Conservation (phyloP, 345 rosid genomes). For the Camelina neglecta region DNA sequence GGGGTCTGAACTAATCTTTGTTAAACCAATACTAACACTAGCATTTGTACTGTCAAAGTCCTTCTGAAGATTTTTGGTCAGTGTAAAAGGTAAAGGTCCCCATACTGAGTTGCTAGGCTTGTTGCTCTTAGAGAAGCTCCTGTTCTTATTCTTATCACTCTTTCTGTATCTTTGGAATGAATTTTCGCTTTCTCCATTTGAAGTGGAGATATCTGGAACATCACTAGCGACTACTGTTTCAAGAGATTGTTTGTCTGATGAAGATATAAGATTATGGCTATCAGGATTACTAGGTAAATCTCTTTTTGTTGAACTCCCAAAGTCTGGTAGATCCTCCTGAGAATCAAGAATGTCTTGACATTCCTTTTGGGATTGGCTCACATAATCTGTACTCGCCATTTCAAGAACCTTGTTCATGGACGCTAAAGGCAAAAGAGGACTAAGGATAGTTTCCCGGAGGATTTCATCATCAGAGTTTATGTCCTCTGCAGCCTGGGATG, state of each 20-base stretch:
- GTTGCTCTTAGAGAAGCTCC: slow-evolving; percentile 43
- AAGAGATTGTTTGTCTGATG: slow-evolving; percentile 50
- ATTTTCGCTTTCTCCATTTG: slow-evolving; percentile 48
- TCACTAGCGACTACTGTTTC: slow-evolving; percentile 59
- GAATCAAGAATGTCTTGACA: slow-evolving; percentile 98
- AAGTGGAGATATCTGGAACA: slow-evolving; percentile 46
- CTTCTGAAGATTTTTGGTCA: slow-evolving; percentile 43
- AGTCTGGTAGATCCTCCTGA: slow-evolving; percentile 55
- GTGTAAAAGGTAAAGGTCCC: slow-evolving; percentile 71
- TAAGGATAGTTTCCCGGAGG: slow-evolving; percentile 74
- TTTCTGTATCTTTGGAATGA: slow-evolving; percentile 48
- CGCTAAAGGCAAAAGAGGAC: slow-evolving; percentile 74
- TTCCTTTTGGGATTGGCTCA: slow-evolving; percentile 84
- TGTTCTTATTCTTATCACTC: slow-evolving; percentile 47
- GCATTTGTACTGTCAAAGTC: slow-evolving; percentile 41
- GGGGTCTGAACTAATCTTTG: slow-evolving; percentile 40
- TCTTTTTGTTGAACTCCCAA: slow-evolving; percentile 52
- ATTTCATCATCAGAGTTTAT: slow-evolving; percentile 96
- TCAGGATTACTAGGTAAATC: slow-evolving; percentile 40
- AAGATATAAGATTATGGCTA: slow-evolving; percentile 41
- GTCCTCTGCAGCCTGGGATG: slow-evolving; percentile 90
- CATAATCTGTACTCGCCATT: slow-evolving; percentile 77
- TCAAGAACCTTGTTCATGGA: slow-evolving; percentile 73
- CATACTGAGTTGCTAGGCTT: slow-evolving; percentile 54
- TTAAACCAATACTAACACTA: slow-evolving; percentile 44